These are phyloP conservation scores for Catunica adiposa DNA, from an alignment of 2,329 filamentous ascomycete species.

Conservation along the genomic window DNA sequence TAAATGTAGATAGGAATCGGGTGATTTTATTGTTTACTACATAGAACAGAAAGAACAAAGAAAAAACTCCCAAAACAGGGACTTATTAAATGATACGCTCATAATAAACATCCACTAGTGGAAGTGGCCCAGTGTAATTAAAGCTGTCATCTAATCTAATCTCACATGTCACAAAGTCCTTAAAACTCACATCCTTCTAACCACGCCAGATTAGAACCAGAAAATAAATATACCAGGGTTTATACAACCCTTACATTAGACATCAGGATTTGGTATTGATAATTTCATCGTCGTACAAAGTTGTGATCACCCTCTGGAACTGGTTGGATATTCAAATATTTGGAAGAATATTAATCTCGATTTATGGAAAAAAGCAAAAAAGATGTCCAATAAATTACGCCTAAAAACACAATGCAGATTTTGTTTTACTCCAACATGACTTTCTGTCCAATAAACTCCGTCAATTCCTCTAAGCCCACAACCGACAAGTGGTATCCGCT, in stretches of 20 bases:
- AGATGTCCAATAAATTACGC: slow-evolving; percentile 14
- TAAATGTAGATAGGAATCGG: too few species aligned
- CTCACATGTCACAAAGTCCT: too few species aligned
- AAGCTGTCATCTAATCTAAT: neutral
- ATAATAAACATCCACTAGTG: neutral
- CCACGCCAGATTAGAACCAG: neutral
- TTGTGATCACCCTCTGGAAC: too few species aligned
- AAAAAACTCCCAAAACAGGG: too few species aligned
- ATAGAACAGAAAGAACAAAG: too few species aligned
- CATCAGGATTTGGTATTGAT: too few species aligned
- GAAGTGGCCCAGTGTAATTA: neutral
- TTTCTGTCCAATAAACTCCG: slow-evolving; percentile 54
- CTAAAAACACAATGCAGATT: slow-evolving; percentile 13
- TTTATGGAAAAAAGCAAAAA: slow-evolving; percentile 4
- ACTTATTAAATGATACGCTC: too few species aligned
- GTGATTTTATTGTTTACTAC: too few species aligned
- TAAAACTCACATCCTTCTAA: neutral
- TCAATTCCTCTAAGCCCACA: slow-evolving; percentile 53
- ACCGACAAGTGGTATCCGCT: slow-evolving; percentile 76
- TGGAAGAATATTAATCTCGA: too few species aligned
- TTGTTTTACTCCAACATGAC: slow-evolving; percentile 21
- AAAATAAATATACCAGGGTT: neutral
- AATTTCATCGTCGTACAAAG: too few species aligned
- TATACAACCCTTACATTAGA: too few species aligned
- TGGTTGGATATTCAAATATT: too few species aligned